Evolutionary conservation across 495 filamentous ascomycete genomes (phyloP), one percentile per base, ranked within the genome.

Genomic region (Ramalina peruviana): DNA sequence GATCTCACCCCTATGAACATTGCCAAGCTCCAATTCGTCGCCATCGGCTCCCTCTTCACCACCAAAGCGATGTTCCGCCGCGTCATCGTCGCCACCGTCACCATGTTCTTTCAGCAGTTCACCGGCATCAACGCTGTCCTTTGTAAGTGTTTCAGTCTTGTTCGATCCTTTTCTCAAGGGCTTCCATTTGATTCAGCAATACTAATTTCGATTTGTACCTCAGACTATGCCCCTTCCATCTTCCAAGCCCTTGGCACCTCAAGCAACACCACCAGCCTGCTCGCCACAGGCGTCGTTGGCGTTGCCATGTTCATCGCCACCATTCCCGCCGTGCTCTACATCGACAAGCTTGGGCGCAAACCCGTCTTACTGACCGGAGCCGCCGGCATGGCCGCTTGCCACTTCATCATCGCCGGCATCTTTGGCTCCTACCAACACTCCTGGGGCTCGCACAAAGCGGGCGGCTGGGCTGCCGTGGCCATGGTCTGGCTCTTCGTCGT

Each of bases 401-500:
- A 88, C 60, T 82, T 89, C 52, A 84, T 85, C 11, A 66, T 90
- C n/a, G 84, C 83, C 36, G 72, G 76, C 52, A 81, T 90, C 57
- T 71, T 85, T 12, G 85, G 77, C 40, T 77, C 70, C 48, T 78
- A 82, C 64, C 66, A 79, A 5, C 50, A 79, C 53, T 61, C 69
- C 30, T 81, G 84, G 74, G 57, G 63, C 1, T 56, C 59, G 7
- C 76, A 92, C 85, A 89, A 54, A 30, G 39, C 54, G 10, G 59
- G 48, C 10, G 60, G 55, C 10, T 65, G 60, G 55, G 62, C 62
- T 3, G 60, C 64, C 27, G 43, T 60, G 33, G 59, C 59, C n/a
- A 62, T 66, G 49, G 57, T 66, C 19, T 65, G 63, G 51, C 51
- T 66, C 11, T 65, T 65, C 50, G 50, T 66, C n/a, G 49, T 58